A percentile compares a stretch with the other conserved stretches of the same genome.
These are phyloP conservation scores for Aleurites moluccanus DNA, from an alignment of 441 rosid genomes.

Conservation along the genomic window DNA sequence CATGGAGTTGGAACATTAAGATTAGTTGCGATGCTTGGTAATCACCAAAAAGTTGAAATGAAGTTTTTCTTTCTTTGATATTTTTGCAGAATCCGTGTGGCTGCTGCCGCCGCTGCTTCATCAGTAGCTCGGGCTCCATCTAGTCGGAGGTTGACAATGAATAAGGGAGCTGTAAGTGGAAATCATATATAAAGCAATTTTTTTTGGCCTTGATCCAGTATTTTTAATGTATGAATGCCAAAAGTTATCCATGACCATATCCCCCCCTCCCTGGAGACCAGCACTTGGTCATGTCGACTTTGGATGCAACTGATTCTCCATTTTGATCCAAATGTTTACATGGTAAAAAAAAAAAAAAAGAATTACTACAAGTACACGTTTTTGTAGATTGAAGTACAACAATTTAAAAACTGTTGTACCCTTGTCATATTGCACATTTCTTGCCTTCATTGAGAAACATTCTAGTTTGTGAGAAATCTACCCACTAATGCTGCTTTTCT, in stretches of 20 bases:
- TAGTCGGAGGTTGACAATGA: constrained; percentile 60
- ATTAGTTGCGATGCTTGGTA: not conserved
- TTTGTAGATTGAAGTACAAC: not conserved
- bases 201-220: not conserved
- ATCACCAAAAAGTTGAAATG: not conserved
- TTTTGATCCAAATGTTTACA: not conserved
- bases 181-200: not conserved
- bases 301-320: not conserved
- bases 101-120: constrained; percentile 98
- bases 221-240: not conserved
- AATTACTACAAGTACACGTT: not conserved
- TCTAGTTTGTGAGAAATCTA: too few species aligned
- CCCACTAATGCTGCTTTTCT: too few species aligned
- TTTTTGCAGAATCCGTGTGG: constrained; percentile 86
- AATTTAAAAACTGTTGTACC: not conserved
- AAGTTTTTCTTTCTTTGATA: constrained; percentile 2
- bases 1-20: not conserved
- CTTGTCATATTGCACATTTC: not conserved
- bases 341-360: not conserved
- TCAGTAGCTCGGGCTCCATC: constrained; percentile 92
- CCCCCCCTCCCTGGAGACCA: constrained; percentile 1
- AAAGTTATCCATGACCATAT: not conserved
- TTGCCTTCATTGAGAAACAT: not conserved
- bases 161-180: constrained; percentile 71
- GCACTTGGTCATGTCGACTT: not conserved